phyloP scores from a whole-genome alignment of 345 rosid genomes.

The Boechera stricta region DNA sequence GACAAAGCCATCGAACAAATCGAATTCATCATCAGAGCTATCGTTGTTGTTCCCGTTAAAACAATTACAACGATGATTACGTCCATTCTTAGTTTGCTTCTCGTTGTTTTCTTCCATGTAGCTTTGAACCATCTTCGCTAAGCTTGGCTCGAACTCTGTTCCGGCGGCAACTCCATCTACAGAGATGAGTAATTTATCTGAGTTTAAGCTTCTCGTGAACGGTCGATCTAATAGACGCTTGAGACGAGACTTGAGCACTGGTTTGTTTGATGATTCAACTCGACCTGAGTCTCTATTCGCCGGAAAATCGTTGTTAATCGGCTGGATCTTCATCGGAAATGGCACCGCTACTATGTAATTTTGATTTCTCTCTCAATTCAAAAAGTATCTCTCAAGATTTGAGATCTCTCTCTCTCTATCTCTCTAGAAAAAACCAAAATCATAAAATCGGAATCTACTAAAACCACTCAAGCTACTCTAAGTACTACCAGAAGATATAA shows the following conservation, averaged over 20 bases:
- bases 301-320: slow-evolving; percentile 51
- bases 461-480: background rate
- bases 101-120: slow-evolving; percentile 85
- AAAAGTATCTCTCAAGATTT: background rate
- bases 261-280: slow-evolving; percentile 54
- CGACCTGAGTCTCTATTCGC: slow-evolving; percentile 46
- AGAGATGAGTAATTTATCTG: slow-evolving; percentile 50
- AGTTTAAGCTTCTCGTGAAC: slow-evolving; percentile 55
- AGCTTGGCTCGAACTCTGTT: slow-evolving; percentile 84
- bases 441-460: slow-evolving; percentile 5
- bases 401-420: background rate
- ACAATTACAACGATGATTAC: slow-evolving; percentile 81
- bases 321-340: slow-evolving; percentile 76
- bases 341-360: slow-evolving; percentile 29
- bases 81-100: slow-evolving; percentile 64
- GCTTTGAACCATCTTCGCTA: slow-evolving; percentile 83
- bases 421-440: background rate
- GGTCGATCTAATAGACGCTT: slow-evolving; percentile 64
- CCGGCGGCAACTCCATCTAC: slow-evolving; percentile 18
- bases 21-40: slow-evolving; percentile 86
- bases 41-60: slow-evolving; percentile 78
- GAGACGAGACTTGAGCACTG: slow-evolving; percentile 49
- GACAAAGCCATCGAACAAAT: slow-evolving; percentile 51
- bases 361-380: too few relatives aligned
- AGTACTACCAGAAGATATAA: background rate